Evolutionary conservation across 2,329 filamentous ascomycete species (phyloP).

Genomic region (Diaporthe humulicola): DNA sequence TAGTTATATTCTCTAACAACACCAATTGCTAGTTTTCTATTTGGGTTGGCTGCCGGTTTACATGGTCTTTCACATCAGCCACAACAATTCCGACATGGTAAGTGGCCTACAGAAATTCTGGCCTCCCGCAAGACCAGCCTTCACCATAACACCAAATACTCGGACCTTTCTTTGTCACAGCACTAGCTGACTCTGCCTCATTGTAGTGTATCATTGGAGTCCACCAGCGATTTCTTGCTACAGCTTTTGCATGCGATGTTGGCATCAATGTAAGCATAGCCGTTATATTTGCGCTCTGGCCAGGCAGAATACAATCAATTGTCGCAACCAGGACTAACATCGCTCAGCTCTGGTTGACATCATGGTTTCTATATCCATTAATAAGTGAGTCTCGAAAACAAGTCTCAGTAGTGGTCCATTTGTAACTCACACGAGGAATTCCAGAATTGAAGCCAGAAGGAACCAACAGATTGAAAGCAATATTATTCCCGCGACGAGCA

Average conservation of each 20-base stretch:
- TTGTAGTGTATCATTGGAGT: not conserved
- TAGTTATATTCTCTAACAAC: not conserved
- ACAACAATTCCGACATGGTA: slow-evolving; percentile 11
- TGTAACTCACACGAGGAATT: not conserved
- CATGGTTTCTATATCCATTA: slow-evolving; percentile 8
- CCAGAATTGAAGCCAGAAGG: slow-evolving; percentile 12
- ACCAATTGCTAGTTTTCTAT: not conserved
- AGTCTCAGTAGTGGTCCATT: not conserved
- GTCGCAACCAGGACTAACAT: not conserved
- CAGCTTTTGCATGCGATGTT: not conserved
- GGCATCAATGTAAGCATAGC: not conserved
- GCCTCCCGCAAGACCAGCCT: not conserved
- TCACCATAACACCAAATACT: not conserved
- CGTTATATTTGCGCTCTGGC: not conserved
- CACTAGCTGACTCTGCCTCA: not conserved
- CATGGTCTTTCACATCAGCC: not conserved
- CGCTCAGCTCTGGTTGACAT: slow-evolving; percentile 7
- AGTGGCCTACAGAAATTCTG: not conserved
- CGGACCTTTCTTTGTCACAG: not conserved
- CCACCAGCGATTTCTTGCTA: slow-evolving; percentile 2
- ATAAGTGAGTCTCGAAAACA: not conserved
- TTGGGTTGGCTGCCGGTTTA: not conserved
- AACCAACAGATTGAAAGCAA: not conserved
- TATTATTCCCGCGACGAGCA: not conserved
- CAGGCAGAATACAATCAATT: not conserved